Base-by-base conservation (phyloP, 352 stramenopile genomes). In the Globisporangium sylvaticum region DNA sequence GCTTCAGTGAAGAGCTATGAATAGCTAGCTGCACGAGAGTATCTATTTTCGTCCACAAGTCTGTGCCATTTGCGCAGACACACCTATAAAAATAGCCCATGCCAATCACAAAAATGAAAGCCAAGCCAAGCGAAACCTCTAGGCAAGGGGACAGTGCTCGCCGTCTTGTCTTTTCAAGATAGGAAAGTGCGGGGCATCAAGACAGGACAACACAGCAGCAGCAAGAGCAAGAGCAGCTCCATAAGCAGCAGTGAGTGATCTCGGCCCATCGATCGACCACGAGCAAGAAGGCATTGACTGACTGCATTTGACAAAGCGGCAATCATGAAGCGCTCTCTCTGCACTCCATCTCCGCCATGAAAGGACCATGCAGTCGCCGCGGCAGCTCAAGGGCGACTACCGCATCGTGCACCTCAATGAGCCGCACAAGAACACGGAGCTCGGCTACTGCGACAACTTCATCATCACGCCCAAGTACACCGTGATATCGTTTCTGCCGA, bases 401-500 rank as follows among this genome's bases (percentile, higher is more conserved):
- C 83, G 83, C 34, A 48, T 86, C 25, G 84, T 94, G 50, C 75
- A 90, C 46, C 50, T 94, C 15, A 89, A 90, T 55, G 69, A 88
- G 31, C 22, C 66, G n/a, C 27, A 64, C n/a, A 72, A 75, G 57
- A 95, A 94, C 50, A 69, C 65, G 15, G 77, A 83, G 64, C 72
- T 77, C 39, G 76, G 75, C 32, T 94, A 88, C 74, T 91, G 83
- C 72, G 78, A 83, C 80, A 98, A 98, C 74, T 87, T 94, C 64
- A 91, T 98, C 62, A 73, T 93, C 25, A 98, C 93, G 50, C 95
- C 79, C 70, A 98, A 97, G 79, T 98, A 98, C 80, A 95, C 89
- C 32, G 56, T 81, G 18, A 68, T 90, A 14, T 94, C 78, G 65
- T 97, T 98, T 67, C 37, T 97, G 57, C 91, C 91, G 44, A 95